A percentile compares a stretch with the other conserved stretches of the same genome.
These are phyloP conservation scores for Yamadazyma sp. DNA, from an alignment of 805 yeast species.

Conservation along the genomic window DNA sequence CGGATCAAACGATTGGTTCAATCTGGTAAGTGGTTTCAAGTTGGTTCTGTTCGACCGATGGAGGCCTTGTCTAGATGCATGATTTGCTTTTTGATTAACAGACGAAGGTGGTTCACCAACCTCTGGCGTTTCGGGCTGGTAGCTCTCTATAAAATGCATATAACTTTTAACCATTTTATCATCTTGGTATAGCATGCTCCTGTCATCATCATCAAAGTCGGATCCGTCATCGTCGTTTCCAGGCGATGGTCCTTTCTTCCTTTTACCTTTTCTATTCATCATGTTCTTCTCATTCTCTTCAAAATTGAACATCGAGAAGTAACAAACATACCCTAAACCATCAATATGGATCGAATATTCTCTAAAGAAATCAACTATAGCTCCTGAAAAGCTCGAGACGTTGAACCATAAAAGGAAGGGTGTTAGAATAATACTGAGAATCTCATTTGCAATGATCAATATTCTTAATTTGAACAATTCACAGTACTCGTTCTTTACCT, in stretches of 20 bases:
- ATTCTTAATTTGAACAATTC: slow-evolving; percentile 72
- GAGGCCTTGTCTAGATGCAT: neutral
- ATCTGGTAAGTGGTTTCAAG: slow-evolving; percentile 1
- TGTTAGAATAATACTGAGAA: slow-evolving; percentile 76
- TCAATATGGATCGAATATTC: slow-evolving; percentile 89
- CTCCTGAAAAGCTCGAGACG: slow-evolving; percentile 68
- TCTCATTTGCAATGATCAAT: slow-evolving; percentile 68
- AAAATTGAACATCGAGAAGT: slow-evolving; percentile 88
- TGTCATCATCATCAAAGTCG: slow-evolving; percentile 16
- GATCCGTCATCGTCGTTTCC: slow-evolving; percentile 3
- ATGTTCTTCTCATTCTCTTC: slow-evolving; percentile 55
- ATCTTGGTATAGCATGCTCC: slow-evolving; percentile 43
- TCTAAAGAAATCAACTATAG: slow-evolving; percentile 85
- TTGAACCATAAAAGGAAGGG: slow-evolving; percentile 91
- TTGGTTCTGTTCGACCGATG: neutral
- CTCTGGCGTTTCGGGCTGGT: slow-evolving; percentile 34
- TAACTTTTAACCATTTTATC: slow-evolving; percentile 92
- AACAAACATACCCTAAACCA: slow-evolving; percentile 92
- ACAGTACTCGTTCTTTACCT: slow-evolving; percentile 81
- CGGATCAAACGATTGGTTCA: slow-evolving; percentile 12
- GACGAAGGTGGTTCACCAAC: neutral
- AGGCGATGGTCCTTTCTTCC: slow-evolving; percentile 14
- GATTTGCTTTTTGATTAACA: neutral
- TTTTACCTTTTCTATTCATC: slow-evolving; percentile 26
- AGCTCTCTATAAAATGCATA: slow-evolving; percentile 82